phyloP scores from a whole-genome alignment of 768 basidiomycete genomes.

The Mycena vitilis region DNA sequence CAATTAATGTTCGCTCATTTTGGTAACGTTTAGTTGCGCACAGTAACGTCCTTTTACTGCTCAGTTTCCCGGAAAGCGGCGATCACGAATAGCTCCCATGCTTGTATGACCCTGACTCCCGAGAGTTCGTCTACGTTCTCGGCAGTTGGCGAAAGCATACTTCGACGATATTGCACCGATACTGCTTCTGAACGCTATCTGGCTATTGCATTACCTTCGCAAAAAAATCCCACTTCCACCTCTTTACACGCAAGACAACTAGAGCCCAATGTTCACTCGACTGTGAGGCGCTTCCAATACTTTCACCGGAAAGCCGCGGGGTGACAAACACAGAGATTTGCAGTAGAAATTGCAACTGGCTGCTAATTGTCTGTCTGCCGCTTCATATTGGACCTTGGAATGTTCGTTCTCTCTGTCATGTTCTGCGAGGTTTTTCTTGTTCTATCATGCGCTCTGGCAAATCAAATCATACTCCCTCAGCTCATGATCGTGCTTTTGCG shows the following conservation, averaged over 20 bases:
- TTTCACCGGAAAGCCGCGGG: background rate
- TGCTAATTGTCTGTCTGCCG: no score
- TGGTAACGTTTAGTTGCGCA: background rate
- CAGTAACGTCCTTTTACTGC: background rate
- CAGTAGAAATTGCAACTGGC: no score
- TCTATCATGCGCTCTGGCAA: no score
- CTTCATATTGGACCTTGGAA: no score
- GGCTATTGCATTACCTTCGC: background rate
- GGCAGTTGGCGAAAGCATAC: background rate
- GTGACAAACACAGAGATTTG: background rate
- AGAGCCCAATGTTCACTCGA: background rate
- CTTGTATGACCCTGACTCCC: constrained; percentile 8
- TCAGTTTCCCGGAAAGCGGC: background rate
- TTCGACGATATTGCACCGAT: background rate
- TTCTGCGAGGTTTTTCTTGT: no score
- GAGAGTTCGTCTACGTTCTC: background rate
- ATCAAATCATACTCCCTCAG: background rate
- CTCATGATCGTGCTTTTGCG: background rate
- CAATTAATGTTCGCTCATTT: background rate
- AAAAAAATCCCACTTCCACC: background rate
- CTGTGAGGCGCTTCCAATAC: background rate
- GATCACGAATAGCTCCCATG: constrained; percentile 3
- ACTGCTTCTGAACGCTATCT: background rate
- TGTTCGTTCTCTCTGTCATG: no score
- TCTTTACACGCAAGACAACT: background rate